Evolutionary conservation across 306 rosid species (phyloP), one percentile per base, ranked within the genome.

Genomic region (Prunus davidiana): DNA sequence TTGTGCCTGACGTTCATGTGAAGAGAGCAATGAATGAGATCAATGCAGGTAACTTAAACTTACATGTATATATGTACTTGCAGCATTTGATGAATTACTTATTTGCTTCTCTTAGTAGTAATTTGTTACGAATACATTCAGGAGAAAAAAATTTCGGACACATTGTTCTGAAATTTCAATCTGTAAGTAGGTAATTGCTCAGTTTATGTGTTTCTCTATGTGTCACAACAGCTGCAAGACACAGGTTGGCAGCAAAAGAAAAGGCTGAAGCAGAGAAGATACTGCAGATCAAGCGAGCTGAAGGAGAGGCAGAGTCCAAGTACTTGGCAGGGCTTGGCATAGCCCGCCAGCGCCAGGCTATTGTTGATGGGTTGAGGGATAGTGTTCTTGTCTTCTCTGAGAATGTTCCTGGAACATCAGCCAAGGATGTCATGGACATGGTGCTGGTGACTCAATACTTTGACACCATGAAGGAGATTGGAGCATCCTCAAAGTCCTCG

Each of bases 391-490:
- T 88, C 4, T 88, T 91, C 87, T 85, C 93, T 0, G 85, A 84
- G 71, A 84, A 82, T 13, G 96, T 91, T 30, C 91, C 94, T 0
- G 92, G 94, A 20, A 89, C 97, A 68, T 20, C 87, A 0, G 86
- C 92, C 18, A 89, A 79, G 54, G 93, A 91, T 85, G 85, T 91
- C 74, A 82, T 91, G 95, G 95, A 89, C 80, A 89, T 91, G 92
- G 94, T 91, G 41, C 79, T 89, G 57, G 93, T 85, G 72, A 88
- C 95, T 63, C 97, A 91, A 10, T 91, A 91, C 82, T 91, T 91
- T 9, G 93, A 91, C 80, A 91, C 95, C 1, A 83, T 91, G 91
- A 85, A 89, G 80, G 97, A 91, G 77, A 91, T 91, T 1, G 95
- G 91, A 2, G 95, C 95, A n/a, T 85, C 90, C 56, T 91, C 97